These are phyloP conservation scores for Carex arenaria DNA, from an alignment of 202 grass and related monocot genomes.

Conservation along the genomic window DNA sequence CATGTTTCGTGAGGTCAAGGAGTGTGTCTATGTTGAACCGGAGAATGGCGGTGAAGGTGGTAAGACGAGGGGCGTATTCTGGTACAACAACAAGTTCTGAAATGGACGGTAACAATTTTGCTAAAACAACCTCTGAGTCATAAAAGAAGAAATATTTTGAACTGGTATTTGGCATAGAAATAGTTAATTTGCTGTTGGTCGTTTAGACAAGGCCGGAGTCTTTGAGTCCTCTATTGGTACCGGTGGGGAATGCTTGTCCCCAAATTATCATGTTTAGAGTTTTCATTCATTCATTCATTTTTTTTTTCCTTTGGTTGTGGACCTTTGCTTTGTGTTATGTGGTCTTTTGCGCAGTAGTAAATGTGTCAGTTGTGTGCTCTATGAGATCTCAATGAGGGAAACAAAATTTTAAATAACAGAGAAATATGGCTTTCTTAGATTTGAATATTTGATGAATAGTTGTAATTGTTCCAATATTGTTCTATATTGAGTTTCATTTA, in stretches of 20 bases:
- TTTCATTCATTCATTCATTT: neutral
- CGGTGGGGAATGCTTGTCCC: neutral
- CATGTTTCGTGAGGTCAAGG: constrained; percentile 70
- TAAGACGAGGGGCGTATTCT: constrained; percentile 59
- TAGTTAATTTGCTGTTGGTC: neutral
- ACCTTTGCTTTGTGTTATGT: neutral
- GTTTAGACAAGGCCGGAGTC: too few species aligned
- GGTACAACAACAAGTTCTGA: constrained; percentile 94
- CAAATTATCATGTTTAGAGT: neutral
- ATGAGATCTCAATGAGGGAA: neutral
- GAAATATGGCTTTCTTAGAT: neutral
- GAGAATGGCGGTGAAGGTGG: constrained; percentile 27
- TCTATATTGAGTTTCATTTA: neutral
- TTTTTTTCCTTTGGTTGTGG: neutral
- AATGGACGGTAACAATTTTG: neutral
- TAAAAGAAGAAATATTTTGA: neutral
- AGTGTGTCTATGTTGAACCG: constrained; percentile 79
- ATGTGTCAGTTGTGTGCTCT: neutral
- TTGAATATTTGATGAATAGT: neutral
- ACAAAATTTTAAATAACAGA: neutral
- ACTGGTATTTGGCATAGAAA: constrained; percentile 14
- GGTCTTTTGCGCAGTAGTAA: neutral
- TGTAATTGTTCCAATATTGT: neutral
- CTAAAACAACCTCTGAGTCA: neutral
- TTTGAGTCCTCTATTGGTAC: neutral